Evolutionary conservation across 805 yeast species (phyloP).

Genomic region (Starmerella ratchasimensis): DNA sequence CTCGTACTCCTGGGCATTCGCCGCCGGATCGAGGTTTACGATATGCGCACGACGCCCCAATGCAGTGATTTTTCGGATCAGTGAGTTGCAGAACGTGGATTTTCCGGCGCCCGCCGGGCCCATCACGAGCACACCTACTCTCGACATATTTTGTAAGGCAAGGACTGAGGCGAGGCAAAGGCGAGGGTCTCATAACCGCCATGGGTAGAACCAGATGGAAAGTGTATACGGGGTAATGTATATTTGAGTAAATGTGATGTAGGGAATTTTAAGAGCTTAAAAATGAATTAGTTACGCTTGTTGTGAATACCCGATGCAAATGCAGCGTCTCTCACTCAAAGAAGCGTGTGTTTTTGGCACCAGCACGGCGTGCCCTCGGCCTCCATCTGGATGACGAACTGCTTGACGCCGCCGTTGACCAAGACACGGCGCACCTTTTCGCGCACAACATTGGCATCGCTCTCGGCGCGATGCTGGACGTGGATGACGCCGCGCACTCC

Average conservation of each 20-base stretch:
- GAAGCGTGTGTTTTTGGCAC: too few species aligned
- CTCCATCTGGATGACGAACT: constrained; percentile 56
- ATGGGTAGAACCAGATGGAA: too few species aligned
- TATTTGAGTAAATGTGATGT: too few species aligned
- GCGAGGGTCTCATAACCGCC: too few species aligned
- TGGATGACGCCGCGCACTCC: constrained; percentile 67
- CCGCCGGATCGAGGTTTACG: constrained; percentile 94
- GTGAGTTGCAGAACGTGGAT: constrained; percentile 80
- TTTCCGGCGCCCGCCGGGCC: constrained; percentile 99
- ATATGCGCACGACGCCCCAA: constrained; percentile 88
- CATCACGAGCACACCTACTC: constrained; percentile 83
- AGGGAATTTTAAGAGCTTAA: too few species aligned
- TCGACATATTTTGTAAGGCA: constrained; percentile 58
- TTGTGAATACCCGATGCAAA: too few species aligned
- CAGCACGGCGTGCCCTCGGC: constrained; percentile 51
- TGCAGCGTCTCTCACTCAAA: too few species aligned
- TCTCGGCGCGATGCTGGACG: constrained; percentile 55
- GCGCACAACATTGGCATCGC: constrained; percentile 46
- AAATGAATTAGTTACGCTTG: too few species aligned
- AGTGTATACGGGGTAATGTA: too few species aligned
- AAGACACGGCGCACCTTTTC: constrained; percentile 47
- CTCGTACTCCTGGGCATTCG: constrained; percentile 81
- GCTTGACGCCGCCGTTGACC: constrained; percentile 35
- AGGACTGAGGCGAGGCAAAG: too few species aligned
- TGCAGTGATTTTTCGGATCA: constrained; percentile 76